Percentiles rank a stretch among this genome's conserved stretches.
Conservation (phyloP, 768 basidiomycete species). For the Psilocybe cyanescens region DNA sequence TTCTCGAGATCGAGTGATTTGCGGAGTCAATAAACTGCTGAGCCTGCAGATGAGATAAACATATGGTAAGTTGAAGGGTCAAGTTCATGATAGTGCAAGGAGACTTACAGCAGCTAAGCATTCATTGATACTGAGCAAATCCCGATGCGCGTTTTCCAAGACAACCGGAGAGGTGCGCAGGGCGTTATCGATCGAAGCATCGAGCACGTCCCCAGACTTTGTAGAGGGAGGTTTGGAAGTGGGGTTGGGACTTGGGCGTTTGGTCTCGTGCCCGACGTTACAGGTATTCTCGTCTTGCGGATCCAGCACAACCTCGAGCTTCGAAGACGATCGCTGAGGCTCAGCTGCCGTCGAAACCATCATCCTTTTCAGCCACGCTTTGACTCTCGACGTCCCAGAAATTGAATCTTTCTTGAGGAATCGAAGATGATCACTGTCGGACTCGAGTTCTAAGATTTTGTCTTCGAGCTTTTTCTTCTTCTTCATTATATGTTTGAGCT, state of each 20-base stretch:
- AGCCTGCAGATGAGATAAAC: conserved; percentile 38
- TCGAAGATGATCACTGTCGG: conserved; percentile 22
- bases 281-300: conserved; percentile 40
- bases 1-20: conserved; percentile 57
- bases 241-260: conserved; percentile 11
- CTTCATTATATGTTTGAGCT: conserved; percentile 45
- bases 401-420: conserved; percentile 26
- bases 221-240: conserved; percentile 1
- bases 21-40: conserved; percentile 59
- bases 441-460: conserved; percentile 32
- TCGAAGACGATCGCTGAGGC: conserved; percentile 35
- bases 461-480: conserved; percentile 43
- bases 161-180: conserved; percentile 49
- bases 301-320: conserved; percentile 42
- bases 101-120: conserved; percentile 54
- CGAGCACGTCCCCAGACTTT: conserved; percentile 29
- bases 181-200: conserved; percentile 41
- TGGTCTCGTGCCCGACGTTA: conserved; percentile 43
- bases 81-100: conserved; percentile 1
- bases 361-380: conserved; percentile 68
- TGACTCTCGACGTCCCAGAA: conserved; percentile 53
- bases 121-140: conserved; percentile 58
- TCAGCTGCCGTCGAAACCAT: conserved; percentile 28
- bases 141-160: conserved; percentile 56
- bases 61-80: background rate